Base-by-base conservation (phyloP, 2,329 filamentous ascomycete genomes). In the Trichoderma lentiforme region DNA sequence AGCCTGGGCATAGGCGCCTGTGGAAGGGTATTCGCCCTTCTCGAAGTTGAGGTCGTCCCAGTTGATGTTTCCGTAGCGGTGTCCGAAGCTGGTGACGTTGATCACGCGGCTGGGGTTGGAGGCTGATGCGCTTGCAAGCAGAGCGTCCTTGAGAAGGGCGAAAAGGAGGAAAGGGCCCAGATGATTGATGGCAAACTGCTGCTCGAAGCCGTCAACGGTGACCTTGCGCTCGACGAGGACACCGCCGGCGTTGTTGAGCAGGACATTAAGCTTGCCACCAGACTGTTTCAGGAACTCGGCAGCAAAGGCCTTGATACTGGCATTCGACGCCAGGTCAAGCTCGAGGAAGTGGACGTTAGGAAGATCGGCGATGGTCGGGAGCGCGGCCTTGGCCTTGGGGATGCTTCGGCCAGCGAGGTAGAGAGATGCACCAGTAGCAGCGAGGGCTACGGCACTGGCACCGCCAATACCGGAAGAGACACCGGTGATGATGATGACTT, bases 101-200 rank as follows among this genome's bases (percentile, higher is more conserved):
- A 72, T 30, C 26, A 71, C 71, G 5, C 71, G 71, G 51, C 66
- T 70, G 26, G 71, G 67, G 12, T 39, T 64, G 15, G 57, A 56
- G 8, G 66, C 30, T 12, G 66, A 64, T 15, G 71, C 65, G 47
- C 53, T 66, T 47, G 61, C 6, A 24, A 74, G 36, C 12, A 74
- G 34, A n/a, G 73, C 61, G 1, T 66, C 70, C 14, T 73, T 67
- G 24, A 74, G 60, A 7, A 74, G 68, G 12, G 86, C 79, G 74
- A 86, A 84, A 18, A 89, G 81, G 0, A 88, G 81, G 78, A 89
- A 89, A 74, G 88, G 85, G 9, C 79, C 82, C 2, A 90, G 78
- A 75, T 89, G 83, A 76, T 89, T 88, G 7, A 82, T 84, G 39
- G 82, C 86, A 72, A 89, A 85, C 71, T 89, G 86, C 0, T 76